Evolutionary conservation across 225 moss, liverwort and hornwort genomes (phyloP).

Genomic region (Bryoerythrophyllum caledonicum): DNA sequence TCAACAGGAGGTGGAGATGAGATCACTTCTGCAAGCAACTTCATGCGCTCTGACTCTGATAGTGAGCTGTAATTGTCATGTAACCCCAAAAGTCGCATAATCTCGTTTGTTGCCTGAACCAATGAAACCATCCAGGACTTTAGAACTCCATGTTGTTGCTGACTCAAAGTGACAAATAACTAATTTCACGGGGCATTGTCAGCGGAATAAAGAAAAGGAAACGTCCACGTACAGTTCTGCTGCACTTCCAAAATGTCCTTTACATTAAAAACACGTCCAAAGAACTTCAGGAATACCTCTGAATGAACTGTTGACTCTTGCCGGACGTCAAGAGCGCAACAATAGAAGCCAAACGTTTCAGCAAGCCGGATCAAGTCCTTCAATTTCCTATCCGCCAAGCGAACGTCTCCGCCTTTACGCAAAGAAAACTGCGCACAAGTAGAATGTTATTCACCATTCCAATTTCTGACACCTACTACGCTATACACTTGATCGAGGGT

Average conservation of each 20-base stretch:
- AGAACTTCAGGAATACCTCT: constrained; percentile 44
- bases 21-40: constrained; percentile 62
- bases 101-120: constrained; percentile 82
- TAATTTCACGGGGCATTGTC: background rate
- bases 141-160: constrained; percentile 3
- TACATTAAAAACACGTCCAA: background rate
- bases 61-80: constrained; percentile 71
- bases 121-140: constrained; percentile 17
- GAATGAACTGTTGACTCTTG: constrained; percentile 92
- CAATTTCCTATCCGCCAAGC: constrained; percentile 89
- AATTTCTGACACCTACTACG: background rate
- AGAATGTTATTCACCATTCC: constrained; percentile 12
- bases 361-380: constrained; percentile 91
- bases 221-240: background rate
- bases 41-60: constrained; percentile 69
- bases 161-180: background rate
- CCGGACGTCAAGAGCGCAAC: constrained; percentile 90
- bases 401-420: constrained; percentile 69
- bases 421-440: constrained; percentile 68
- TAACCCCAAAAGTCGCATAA: constrained; percentile 72
- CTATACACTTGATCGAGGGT: constrained; percentile 2
- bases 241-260: constrained; percentile 14
- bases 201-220: constrained; percentile 10
- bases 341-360: constrained; percentile 94
- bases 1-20: constrained; percentile 74